Evolutionary conservation across 2,329 filamentous ascomycete genomes (phyloP), one percentile per base, ranked within the genome.

Genomic region (Diaporthe amygdali): DNA sequence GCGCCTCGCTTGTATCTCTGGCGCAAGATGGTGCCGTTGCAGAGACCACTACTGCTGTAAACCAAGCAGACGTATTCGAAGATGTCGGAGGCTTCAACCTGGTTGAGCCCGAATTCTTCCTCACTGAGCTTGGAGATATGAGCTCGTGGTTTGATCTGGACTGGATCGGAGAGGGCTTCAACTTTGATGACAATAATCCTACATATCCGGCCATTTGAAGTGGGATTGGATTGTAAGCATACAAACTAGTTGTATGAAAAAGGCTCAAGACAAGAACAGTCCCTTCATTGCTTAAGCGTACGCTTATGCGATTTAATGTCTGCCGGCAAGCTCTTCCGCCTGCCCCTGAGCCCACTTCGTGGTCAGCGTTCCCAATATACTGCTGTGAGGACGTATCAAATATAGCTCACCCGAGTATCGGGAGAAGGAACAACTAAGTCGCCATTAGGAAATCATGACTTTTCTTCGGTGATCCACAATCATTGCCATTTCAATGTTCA

Each of bases 131-230:
- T 2, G 76, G 76, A 15, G 76, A 78, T 54, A 71, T 77, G 75
- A 75, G 74, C 46, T 70, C 74, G 9, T 77, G 75, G 76, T 78
- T 78, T 37, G 76, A 78, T 55, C 52, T 78, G 17, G 71, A 77
- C 64, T 78, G 76, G 75, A 72, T 76, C 14, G 59, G 59, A 2
- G 59, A 64, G 30, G 59, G 59, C 1, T 49, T 49, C 2, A 49
- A 64, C 1, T 49, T 64, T 34, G 59, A 64, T 14, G 44, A 64
- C 1, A 64, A 20, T 9, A 64, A 37, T 37, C 14, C 44, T 34
- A 22, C 59, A 25, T 64, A 49, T n/a, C 59, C 59, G 0, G 41
- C 44, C 17, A 9, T 64, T 49, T 64, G 15, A n/a, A 44, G 22
- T 17, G n/a, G 8, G 8, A 47, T 12, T 1, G 4, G 6, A 25